Base-by-base conservation (phyloP, 192 early-diverging fungal species). In the Coemansia sp. region DNA sequence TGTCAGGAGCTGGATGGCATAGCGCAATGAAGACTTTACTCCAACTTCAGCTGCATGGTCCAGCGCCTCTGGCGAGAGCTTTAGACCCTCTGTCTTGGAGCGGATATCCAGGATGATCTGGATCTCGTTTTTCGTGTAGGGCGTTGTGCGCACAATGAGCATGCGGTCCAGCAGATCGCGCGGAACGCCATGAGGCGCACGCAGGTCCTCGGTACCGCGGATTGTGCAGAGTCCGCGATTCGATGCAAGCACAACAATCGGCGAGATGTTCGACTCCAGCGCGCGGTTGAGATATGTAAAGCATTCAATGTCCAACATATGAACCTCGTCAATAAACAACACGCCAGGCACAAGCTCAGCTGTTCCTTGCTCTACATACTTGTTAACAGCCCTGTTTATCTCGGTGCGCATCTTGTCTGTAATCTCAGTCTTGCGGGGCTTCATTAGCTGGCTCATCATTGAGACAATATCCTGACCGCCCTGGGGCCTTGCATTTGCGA, bases 221-320 rank as follows among this genome's bases (percentile, higher is more conserved):
- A 86, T 86, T 17, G 91, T 88, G 76, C 93, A 96, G 81, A 95
- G 91, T 50, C 96, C 96, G 61, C 96, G 90, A 82, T 99, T 99
- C 22, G 96, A 97, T 5, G 98, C 98, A 81, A 99, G 91, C 54
- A 99, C 91, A 13, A 99, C 98, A 73, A 99, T 97, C 19, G 98
- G 98, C 10, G 94, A 92, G 39, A 99, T 87, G 40, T 92, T 87
- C 2, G 94, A 96, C 79, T 99, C 98, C 22, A 99, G 85, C 32
- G 98, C 98, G 44, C 96, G 93, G 86, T 98, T 99, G 63, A 99
- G 85, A 72, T 97, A 99, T 2, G 98, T 98, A 74, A 99, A 99
- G 85, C 96, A 99, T 77, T 99, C 98, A 72, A 99, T 96, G 82
- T 99, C 98, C 22, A 99, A 87, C 94, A 99, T 98, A 75, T 99